Evolutionary conservation across 1,284 basidiomycete genomes (phyloP), one percentile per base, ranked within the genome.

Genomic region (Leccinum pseudoinsigne): DNA sequence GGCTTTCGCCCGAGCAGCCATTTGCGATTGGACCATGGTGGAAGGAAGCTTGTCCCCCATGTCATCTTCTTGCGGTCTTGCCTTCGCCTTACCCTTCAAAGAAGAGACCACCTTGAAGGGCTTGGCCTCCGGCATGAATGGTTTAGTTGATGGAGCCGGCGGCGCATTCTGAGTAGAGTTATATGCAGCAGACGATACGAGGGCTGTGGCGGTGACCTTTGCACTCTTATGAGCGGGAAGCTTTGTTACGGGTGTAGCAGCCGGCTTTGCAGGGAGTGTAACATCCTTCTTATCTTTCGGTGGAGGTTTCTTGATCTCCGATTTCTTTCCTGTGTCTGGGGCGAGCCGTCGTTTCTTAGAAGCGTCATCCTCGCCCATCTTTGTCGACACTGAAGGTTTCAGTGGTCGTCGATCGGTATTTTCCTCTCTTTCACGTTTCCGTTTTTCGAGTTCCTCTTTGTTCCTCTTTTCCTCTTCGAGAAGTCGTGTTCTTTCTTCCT

Each of bases 381-480:
- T 90, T 14, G 73, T 72, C 12, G 75, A 68, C 56, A 69, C 67
- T 23, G 66, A 36, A 36, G 66, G 66, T 80, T 83, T 79, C 34
- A 82, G 68, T 1, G 82, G 81, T 53, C 86, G 81, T 70, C 90
- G 91, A 62, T 87, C 86, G 2, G 86, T 87, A 62, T 82, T 79
- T 68, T 93, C 90, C 66, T 93, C 91, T 53, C 88, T 83, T 69
- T 92, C 90, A 65, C 86, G 84, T 72, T 90, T 91, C 54, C 89
- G 82, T 57, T 83, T 82, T 64, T 92, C 90, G 12, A 77, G 76
- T 62, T 92, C 90, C 55, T 90, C 90, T 69, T 84, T 90, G 62
- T 81, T 72, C 74, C 86, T 92, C 69, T 82, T 84, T 68, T 93
- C 89, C 67, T 88, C 83, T 64, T 92, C 89, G 54, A 82, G 73